These are phyloP conservation scores for Phyllosticta capitalensis DNA, from an alignment of 2,329 filamentous ascomycete genomes.

Conservation along the genomic window DNA sequence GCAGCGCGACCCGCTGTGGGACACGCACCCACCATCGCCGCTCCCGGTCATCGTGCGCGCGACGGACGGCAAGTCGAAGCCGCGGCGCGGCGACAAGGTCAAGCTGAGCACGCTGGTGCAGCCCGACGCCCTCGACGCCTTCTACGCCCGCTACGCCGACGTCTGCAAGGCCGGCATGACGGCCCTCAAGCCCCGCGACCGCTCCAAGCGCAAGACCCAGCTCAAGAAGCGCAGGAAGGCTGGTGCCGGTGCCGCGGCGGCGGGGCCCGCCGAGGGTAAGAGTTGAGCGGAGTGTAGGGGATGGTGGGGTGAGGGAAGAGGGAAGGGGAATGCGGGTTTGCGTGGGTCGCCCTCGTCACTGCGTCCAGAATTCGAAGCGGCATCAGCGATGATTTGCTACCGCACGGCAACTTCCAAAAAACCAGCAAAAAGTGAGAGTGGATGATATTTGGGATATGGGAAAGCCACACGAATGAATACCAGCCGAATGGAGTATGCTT, in stretches of 20 bases:
- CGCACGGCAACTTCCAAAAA: too few relatives aligned
- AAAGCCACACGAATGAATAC: too few relatives aligned
- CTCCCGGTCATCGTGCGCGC: constrained; percentile 73
- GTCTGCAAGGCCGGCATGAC: constrained; percentile 84
- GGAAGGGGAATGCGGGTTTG: background rate
- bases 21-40: constrained; percentile 49
- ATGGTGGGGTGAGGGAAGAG: background rate
- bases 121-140: constrained; percentile 63
- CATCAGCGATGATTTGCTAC: too few relatives aligned
- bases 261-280: background rate
- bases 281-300: background rate
- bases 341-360: background rate
- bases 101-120: constrained; percentile 80
- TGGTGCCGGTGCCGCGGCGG: background rate
- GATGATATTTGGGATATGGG: too few relatives aligned
- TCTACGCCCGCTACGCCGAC: constrained; percentile 81
- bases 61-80: constrained; percentile 58
- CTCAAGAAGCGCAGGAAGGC: constrained; percentile 56
- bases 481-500: too few relatives aligned
- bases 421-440: too few relatives aligned
- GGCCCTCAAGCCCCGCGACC: constrained; percentile 83
- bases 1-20: constrained; percentile 46
- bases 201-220: constrained; percentile 74
- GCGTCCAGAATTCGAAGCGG: too few relatives aligned
- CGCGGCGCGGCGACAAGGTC: constrained; percentile 49